Evolutionary conservation across 352 stramenopile species (phyloP).

Genomic region (Poterioochromonas sp.): DNA sequence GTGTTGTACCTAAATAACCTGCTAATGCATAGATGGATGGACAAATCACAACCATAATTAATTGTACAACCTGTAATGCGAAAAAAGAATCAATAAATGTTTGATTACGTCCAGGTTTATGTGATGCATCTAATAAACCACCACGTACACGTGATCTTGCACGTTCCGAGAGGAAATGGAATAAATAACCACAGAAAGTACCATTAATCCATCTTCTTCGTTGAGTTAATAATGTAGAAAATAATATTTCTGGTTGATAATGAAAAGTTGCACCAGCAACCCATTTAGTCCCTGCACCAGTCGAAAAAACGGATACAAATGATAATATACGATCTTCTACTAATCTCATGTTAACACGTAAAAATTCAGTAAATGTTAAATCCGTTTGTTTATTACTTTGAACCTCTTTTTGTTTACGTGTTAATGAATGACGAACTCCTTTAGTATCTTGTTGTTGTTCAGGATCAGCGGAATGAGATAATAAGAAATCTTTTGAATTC

Average conservation of each 20-base stretch:
- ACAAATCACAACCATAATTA: background rate
- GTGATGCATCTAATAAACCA: background rate
- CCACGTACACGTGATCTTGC: background rate
- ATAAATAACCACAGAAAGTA: background rate
- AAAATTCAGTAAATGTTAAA: slow-evolving; percentile 3
- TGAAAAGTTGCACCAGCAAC: slow-evolving; percentile 15
- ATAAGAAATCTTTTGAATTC: too few relatives aligned
- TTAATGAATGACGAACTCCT: background rate
- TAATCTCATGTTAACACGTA: slow-evolving; percentile 3
- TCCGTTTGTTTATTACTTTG: too few relatives aligned
- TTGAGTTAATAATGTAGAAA: background rate
- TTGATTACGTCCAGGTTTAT: background rate
- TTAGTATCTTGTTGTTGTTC: too few relatives aligned
- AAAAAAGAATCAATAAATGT: background rate
- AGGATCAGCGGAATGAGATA: background rate
- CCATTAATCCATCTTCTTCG: slow-evolving; percentile 12
- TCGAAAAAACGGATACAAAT: slow-evolving; percentile 5
- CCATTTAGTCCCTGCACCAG: background rate
- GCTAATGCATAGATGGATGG: background rate
- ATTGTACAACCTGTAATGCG: background rate
- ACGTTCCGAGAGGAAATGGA: background rate
- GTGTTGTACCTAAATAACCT: background rate
- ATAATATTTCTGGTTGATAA: background rate
- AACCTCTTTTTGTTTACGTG: background rate
- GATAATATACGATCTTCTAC: slow-evolving; percentile 1